Evolutionary conservation across 371 early-diverging fungal species (phyloP), one percentile per base, ranked within the genome.

Genomic region (Phascolomyces articulosus): DNA sequence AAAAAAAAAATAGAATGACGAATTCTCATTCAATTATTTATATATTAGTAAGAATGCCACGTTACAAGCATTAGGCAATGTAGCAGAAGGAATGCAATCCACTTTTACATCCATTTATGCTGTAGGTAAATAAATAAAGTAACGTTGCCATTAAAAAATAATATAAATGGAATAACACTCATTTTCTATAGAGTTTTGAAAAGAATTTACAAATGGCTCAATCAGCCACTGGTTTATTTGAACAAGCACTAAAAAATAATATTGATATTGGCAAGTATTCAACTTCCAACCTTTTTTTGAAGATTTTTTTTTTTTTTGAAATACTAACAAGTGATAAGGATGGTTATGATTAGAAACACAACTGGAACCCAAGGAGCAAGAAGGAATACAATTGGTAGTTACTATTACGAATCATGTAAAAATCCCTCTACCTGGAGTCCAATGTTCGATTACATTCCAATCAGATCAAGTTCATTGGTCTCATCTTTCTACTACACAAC

Each of bases 401-500:
- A 56, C 54, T n/a, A 62, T 69, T 11, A 53, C 47, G 40, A 69
- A 65, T 31, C 53, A 40, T 40, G 56, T 51, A 6, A 65, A 62
- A 21, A 56, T 58, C 24, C 70, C 71, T 24, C 38, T 70, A 21
- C 55, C 59, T 11, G 44, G 29, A 20, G 47, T 63, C 21, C 20
- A 41, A 9, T 62, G 44, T 20, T 31, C 29, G 2, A 40, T 70
- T 9, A 15, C 59, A 4, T 70, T 70, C 56, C 61, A 59, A 49
- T 31, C 49, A 29, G 51, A 40, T 26, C 24, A 16, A 24, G 48
- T 26, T 21, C 63, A 49, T 3, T 55, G 20, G 47, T 40, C n/a
- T 41, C 54, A 16, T 1, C n/a, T 31, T 2, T 26, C 26, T 13
- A n/a, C 44, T 18, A 40, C 41, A 28, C 48, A 34, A 20, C 21